Percentiles rank a stretch among this genome's conserved stretches.
These are phyloP conservation scores for Colletotrichum gigasporum DNA, from an alignment of 2,329 filamentous ascomycete species.

Conservation along the genomic window DNA sequence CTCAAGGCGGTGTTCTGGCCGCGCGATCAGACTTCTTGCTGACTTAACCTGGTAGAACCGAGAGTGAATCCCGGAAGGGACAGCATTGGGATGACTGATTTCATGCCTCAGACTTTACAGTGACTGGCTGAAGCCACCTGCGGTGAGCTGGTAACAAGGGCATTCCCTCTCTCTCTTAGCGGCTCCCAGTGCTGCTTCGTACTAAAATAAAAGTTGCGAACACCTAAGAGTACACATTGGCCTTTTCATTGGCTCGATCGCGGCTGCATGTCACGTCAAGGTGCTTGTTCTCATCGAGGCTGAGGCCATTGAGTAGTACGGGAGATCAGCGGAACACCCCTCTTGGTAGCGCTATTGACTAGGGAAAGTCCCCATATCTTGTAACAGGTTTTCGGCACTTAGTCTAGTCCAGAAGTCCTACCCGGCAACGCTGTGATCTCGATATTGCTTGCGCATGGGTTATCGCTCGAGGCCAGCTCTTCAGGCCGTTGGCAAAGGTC, in stretches of 20 bases:
- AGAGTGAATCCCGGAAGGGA: neutral
- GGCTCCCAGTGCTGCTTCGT: too few relatives aligned
- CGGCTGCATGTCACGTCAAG: neutral
- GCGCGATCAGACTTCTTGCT: slow-evolving; percentile 5
- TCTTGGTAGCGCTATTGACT: too few relatives aligned
- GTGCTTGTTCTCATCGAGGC: neutral
- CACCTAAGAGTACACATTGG: too few relatives aligned
- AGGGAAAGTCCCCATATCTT: neutral
- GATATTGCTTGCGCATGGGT: neutral
- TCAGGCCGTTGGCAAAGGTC: neutral
- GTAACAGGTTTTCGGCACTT: neutral
- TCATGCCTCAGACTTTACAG: slow-evolving; percentile 7
- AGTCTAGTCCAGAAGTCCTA: neutral
- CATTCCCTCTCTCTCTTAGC: neutral
- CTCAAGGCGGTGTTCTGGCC: neutral
- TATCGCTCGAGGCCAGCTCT: neutral
- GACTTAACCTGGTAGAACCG: neutral
- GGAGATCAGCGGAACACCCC: neutral
- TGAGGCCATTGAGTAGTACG: neutral
- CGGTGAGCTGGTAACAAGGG: neutral
- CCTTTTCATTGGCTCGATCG: neutral
- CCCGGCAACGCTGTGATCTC: neutral
- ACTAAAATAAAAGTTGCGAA: neutral
- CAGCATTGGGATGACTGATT: neutral
- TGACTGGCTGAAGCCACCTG: neutral